Evolutionary conservation across 225 moss, liverwort and hornwort species (phyloP).

Genomic region (Climacium dendroides): DNA sequence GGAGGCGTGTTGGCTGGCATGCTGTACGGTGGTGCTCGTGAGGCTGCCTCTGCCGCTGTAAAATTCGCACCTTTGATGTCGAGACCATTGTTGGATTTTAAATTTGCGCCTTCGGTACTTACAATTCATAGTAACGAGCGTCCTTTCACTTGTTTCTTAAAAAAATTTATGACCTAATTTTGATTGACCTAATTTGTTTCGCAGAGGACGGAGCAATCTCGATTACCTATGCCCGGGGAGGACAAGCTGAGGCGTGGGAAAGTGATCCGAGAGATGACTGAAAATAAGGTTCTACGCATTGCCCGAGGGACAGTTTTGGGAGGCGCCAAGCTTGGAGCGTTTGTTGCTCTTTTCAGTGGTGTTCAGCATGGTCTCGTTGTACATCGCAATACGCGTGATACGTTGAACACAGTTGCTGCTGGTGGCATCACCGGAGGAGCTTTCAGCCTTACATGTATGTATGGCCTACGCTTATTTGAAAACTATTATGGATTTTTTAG

Average conservation of each 20-base stretch:
- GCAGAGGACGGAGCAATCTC: slow-evolving; percentile 36
- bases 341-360: slow-evolving; percentile 80
- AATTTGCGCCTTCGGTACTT: neutral
- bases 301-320: slow-evolving; percentile 75
- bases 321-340: slow-evolving; percentile 77
- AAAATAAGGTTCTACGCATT: slow-evolving; percentile 74
- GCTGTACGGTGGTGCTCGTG: slow-evolving; percentile 80
- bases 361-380: slow-evolving; percentile 65
- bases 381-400: slow-evolving; percentile 45
- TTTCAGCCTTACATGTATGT: slow-evolving; percentile 75
- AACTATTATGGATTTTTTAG: neutral
- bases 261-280: slow-evolving; percentile 73
- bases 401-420: slow-evolving; percentile 56
- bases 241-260: slow-evolving; percentile 33
- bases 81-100: neutral
- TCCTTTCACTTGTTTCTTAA: neutral
- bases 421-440: slow-evolving; percentile 65
- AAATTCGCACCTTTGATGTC: neutral
- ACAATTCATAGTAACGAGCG: neutral
- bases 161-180: neutral
- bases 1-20: slow-evolving; percentile 83
- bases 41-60: slow-evolving; percentile 68
- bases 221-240: slow-evolving; percentile 24
- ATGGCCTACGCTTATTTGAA: neutral
- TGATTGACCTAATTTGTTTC: neutral